Evolutionary conservation across 148 eudicot genomes (phyloP), one percentile per base, ranked within the genome.

Genomic region (Polygonum maritimum): DNA sequence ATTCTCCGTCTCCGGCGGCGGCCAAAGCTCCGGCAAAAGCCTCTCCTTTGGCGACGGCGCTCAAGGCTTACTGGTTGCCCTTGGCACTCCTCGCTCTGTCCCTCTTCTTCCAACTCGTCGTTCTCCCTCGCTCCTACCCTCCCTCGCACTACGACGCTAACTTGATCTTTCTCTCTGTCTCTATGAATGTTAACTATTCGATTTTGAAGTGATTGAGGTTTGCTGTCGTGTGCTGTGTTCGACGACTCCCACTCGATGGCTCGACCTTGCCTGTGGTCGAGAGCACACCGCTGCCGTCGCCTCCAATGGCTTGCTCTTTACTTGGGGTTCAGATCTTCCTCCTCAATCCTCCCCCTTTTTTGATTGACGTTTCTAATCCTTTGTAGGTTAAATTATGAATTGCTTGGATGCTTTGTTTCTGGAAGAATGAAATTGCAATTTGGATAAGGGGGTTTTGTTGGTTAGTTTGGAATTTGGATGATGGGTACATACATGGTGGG

Each of bases 271-370:
- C 54, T 95, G 98, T 84, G 98, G 98, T 65, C 88, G 96, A 7
- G 98, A 94, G 79, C 98, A 94, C 84, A 94, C 98, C 10, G 96
- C 97, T 0, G 92, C 92, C 39, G 90, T 89, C 45, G 89, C 96
- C 41, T 95, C 99, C 70, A 94, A 95, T 75, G 99, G 97, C 6
- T 92, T 90, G n/a, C 96, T 95, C 44, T 95, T 88, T 83, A 92
- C 97, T 54, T 95, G 99, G 99, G 99, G 97, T 95, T 85, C 80
- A 77, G 82, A 84, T 78, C 82, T 80, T 81, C n/a, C 79, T 31
- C 73, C 70, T 19, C 14, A 22, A 19, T 73, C 78, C 76, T 70
- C n/a, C 75, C 65, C 69, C 81, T n/a, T 57, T 62, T 39, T 70
- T 70, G 47, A 70, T 70, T 70, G 48, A 70, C 73, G 35, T 19